Evolutionary conservation across 169 alveolate genomes (phyloP).

Genomic region (Plasmodium vivax): DNA sequence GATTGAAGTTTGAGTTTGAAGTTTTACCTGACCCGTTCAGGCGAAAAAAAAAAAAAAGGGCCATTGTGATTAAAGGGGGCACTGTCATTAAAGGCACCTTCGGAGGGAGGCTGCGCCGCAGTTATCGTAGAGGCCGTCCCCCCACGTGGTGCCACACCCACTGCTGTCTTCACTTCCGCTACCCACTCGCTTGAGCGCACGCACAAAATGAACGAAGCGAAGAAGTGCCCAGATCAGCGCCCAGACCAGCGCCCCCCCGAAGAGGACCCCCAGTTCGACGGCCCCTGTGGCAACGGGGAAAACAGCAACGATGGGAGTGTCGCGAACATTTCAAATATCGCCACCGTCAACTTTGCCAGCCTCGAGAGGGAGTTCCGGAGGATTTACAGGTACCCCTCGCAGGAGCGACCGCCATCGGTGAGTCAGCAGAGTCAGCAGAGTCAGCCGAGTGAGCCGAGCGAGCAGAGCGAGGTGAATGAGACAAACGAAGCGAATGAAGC

Average conservation of each 20-base stretch:
- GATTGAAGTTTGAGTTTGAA: neutral
- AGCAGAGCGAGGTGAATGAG: neutral
- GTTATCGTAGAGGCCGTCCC: neutral
- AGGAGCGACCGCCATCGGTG: neutral
- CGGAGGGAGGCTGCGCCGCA: neutral
- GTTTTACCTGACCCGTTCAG: neutral
- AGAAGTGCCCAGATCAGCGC: neutral
- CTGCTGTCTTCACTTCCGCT: no score
- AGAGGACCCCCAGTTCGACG: neutral
- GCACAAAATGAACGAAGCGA: neutral
- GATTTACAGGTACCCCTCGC: neutral
- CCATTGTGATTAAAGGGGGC: neutral
- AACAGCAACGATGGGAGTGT: neutral
- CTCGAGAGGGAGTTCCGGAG: slow-evolving; percentile 35
- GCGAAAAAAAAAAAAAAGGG: neutral
- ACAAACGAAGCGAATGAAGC: neutral
- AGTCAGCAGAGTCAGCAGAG: no score
- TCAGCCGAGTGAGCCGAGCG: neutral
- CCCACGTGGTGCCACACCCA: neutral
- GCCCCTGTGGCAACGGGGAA: neutral
- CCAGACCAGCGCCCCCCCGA: neutral
- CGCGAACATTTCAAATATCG: neutral
- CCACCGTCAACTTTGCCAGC: slow-evolving; percentile 10
- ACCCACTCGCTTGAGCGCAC: neutral
- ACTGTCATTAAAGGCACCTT: neutral